Evolutionary conservation across 352 stramenopile species (phyloP).

Genomic region (Pythium brassicae): DNA sequence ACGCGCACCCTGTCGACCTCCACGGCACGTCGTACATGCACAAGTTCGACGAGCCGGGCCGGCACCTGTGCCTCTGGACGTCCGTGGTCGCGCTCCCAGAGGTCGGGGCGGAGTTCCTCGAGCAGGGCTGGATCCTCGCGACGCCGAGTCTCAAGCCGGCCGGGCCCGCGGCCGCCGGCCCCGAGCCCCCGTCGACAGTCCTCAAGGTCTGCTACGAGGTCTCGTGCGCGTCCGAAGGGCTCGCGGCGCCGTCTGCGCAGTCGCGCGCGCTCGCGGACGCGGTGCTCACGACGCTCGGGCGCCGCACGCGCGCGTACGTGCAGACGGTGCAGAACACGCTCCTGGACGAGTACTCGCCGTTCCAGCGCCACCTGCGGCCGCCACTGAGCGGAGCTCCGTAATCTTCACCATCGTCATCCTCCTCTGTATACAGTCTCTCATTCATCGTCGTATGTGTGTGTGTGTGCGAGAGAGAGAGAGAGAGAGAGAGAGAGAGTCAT

Average conservation of each 20-base stretch:
- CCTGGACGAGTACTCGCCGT: conserved; percentile 3
- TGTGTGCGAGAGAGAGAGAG: too few species aligned
- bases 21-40: conserved; percentile 7
- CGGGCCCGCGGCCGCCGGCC: background rate
- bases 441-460: too few species aligned
- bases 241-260: background rate
- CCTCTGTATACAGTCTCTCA: too few species aligned
- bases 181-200: background rate
- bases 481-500: too few species aligned
- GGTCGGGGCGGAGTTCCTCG: background rate
- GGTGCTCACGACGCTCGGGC: conserved; percentile 7
- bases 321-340: conserved; percentile 7
- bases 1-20: background rate
- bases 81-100: background rate
- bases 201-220: conserved; percentile 10
- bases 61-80: conserved; percentile 6
- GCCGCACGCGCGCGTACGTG: conserved; percentile 2
- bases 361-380: too few species aligned
- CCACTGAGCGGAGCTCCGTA: too few species aligned
- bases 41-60: conserved; percentile 8
- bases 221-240: background rate
- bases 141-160: background rate
- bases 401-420: too few species aligned
- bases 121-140: conserved; percentile 6
- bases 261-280: background rate